Percentiles rank a stretch among this genome's conserved stretches.
These are phyloP conservation scores for Penicillium thymicola DNA, from an alignment of 2,329 filamentous ascomycete species.

Conservation along the genomic window DNA sequence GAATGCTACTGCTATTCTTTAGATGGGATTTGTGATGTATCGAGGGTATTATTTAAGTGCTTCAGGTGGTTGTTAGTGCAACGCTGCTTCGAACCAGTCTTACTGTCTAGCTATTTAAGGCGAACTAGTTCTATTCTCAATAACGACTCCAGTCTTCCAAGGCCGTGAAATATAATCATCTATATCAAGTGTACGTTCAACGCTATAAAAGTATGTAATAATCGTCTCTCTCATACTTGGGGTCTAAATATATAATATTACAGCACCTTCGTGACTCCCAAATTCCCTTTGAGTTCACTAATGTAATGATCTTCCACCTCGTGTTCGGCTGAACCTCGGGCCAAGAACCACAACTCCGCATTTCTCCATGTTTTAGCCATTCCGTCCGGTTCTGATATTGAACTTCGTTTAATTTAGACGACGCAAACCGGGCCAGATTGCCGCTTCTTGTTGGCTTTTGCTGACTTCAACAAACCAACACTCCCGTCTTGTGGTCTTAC, in stretches of 20 bases:
- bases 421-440: neutral
- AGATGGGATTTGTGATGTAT: neutral
- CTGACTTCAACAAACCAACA: neutral
- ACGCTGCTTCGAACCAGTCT: too few relatives aligned
- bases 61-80: too few relatives aligned
- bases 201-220: neutral
- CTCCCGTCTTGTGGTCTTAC: too few relatives aligned
- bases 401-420: neutral
- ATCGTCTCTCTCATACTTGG: neutral
- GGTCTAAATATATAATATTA: neutral
- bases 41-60: too few relatives aligned
- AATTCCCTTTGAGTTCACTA: too few relatives aligned
- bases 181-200: neutral
- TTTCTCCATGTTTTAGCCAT: neutral
- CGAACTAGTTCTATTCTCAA: neutral
- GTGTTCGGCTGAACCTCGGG: neutral
- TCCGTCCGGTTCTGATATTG: neutral
- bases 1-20: conserved; percentile 36
- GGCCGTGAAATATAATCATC: neutral
- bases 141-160: neutral
- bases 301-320: neutral
- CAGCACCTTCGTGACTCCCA: neutral
- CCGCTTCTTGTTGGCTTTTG: neutral
- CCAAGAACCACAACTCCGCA: neutral
- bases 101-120: neutral